These are phyloP conservation scores for Brassica carinata DNA, from an alignment of 345 rosid species.

Conservation along the genomic window DNA sequence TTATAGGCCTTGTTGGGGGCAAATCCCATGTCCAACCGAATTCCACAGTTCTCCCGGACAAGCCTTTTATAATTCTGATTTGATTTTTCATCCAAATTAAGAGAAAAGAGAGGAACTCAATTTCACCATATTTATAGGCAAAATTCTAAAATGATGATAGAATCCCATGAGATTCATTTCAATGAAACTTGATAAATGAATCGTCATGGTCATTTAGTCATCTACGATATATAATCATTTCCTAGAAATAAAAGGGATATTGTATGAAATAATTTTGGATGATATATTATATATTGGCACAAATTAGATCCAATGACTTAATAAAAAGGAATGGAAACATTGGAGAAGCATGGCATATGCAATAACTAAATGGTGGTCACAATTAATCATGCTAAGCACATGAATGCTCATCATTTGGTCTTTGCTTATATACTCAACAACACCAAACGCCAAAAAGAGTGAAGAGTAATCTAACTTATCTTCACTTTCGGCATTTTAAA, in stretches of 20 bases:
- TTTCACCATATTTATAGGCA: neutral
- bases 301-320: constrained; percentile 5
- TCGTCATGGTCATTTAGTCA: neutral
- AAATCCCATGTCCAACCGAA: no score
- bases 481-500: constrained; percentile 33
- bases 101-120: neutral
- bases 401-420: constrained; percentile 44
- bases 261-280: neutral
- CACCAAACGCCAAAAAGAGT: constrained; percentile 29
- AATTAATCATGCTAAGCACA: constrained; percentile 40
- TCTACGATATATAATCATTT: neutral
- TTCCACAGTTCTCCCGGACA: neutral
- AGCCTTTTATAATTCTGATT: neutral
- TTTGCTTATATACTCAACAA: constrained; percentile 32
- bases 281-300: neutral
- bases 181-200: neutral
- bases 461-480: constrained; percentile 12
- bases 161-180: neutral
- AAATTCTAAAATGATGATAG: neutral
- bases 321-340: constrained; percentile 4
- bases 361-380: constrained; percentile 30
- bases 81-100: neutral
- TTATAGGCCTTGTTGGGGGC: no score
- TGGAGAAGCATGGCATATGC: constrained; percentile 36
- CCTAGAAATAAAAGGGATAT: neutral